Evolutionary conservation across 345 rosid genomes (phyloP).

Genomic region (Mercurialis annua): DNA sequence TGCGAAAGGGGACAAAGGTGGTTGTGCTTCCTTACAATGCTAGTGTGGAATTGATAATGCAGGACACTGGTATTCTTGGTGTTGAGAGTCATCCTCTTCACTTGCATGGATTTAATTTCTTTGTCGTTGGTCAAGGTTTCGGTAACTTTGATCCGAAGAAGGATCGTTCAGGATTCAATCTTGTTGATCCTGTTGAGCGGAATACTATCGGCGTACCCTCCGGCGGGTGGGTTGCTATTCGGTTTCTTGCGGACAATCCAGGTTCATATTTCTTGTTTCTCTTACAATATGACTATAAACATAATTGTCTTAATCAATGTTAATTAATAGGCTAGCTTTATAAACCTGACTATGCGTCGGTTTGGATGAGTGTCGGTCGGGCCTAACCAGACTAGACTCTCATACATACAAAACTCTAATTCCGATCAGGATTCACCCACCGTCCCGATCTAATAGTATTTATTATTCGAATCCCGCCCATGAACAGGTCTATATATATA

Average conservation of each 20-base stretch:
- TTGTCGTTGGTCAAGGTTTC: conserved; percentile 9
- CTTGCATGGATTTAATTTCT: conserved; percentile 12
- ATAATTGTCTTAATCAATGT: no score
- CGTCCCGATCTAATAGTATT: no score
- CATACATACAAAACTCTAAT: no score
- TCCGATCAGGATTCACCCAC: no score
- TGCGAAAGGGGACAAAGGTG: neutral
- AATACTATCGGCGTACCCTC: conserved; percentile 8
- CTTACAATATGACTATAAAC: neutral
- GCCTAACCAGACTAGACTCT: no score
- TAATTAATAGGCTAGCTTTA: no score
- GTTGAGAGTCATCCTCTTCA: conserved; percentile 14
- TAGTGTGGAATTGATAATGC: conserved; percentile 1
- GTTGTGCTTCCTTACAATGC: neutral
- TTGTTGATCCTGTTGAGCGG: conserved; percentile 4
- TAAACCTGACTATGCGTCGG: no score
- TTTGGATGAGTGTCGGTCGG: no score
- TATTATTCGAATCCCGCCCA: no score
- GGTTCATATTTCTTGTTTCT: neutral
- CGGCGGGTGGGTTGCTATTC: conserved; percentile 4
- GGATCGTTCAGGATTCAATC: conserved; percentile 2
- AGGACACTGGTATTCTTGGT: neutral
- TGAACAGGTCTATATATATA: no score
- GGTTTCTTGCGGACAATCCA: conserved; percentile 9
- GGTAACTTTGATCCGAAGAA: conserved; percentile 3